Evolutionary conservation across 176 grass and related monocot species (phyloP).

Genomic region (Echinochloa phyllopogon): DNA sequence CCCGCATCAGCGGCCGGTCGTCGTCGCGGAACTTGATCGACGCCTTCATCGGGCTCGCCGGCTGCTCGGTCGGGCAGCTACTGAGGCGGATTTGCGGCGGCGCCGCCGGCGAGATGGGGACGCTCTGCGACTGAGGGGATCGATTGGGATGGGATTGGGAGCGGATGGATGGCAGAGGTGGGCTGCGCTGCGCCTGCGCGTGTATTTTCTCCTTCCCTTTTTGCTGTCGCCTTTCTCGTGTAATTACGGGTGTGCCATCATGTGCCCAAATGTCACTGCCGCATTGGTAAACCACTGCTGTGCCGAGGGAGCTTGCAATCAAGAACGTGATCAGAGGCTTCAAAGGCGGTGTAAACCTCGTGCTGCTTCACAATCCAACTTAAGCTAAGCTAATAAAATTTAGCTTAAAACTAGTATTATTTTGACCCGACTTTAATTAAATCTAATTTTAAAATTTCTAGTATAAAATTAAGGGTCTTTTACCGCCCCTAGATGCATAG

Average conservation of each 20-base stretch:
- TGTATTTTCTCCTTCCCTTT: neutral
- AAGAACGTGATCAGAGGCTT: no score
- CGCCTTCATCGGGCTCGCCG: constrained; percentile 61
- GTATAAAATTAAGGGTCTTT: no score
- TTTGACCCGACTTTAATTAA: no score
- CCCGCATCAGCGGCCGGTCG: constrained; percentile 66
- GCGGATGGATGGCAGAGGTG: constrained; percentile 11
- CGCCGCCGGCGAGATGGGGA: neutral
- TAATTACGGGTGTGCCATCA: neutral
- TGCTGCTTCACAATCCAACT: no score
- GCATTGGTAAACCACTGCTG: no score
- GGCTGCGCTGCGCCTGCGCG: neutral
- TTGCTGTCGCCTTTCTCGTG: neutral
- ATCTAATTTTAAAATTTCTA: no score
- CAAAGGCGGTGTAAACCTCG: no score
- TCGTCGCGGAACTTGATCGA: constrained; percentile 91
- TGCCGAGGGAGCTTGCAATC: no score
- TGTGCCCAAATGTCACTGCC: no score
- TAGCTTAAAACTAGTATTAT: no score
- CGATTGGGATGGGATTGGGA: constrained; percentile 18
- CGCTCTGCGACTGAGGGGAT: neutral
- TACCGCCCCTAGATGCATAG: no score
- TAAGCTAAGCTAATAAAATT: no score
- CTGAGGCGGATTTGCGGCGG: neutral
- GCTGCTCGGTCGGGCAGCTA: neutral